Base-by-base conservation (phyloP, 805 yeast species). In the Metschnikowia kunwiensis region DNA sequence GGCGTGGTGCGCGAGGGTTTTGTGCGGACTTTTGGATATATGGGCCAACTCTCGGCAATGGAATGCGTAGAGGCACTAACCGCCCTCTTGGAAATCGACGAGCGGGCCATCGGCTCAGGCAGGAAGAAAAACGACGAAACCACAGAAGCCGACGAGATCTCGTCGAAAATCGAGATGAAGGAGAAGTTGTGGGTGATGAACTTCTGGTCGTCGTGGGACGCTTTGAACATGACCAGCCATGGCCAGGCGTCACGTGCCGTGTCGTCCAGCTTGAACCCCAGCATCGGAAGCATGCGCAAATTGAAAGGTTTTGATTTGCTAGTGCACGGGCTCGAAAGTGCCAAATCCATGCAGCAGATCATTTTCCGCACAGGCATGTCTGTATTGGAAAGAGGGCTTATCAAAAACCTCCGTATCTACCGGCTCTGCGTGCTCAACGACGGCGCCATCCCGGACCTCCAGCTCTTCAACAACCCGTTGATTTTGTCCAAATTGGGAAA, bases 21-120 rank as follows among this genome's bases (percentile, higher is more conserved):
- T 42, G 72, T 87, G 6, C 72, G 96, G 42, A 78, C 85, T 5
- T 88, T 76, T 61, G 99, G 98, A 0, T 91, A 75, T 54, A 78
- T 84, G 42, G 96, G 97, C 1, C 77, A 84, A 10, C 68, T 91
- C 11, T 79, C 94, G 24, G 97, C 97, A 0, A 85, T 87, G 60
- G 99, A 93, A 57, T 87, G 83, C 54, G 96, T 86, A 3, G 97
- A 93, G 54, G 77, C 96, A 0, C 63, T 93, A 7, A 76, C 88
- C 3, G 96, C 97, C 2, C 58, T 91, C 35, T 63, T 93, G 16
- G 97, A 93, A 30, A 45, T 43, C 10, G 47, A 46, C 24, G 43
- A 51, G 32, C 42, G 53, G n/a, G 45, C 48, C 10, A 42, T 55
- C 5, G 44, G 50, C 11, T 53, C 58, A 22, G 55, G 48, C 5